These are phyloP conservation scores for Fusarium udum DNA, from an alignment of 2,329 filamentous ascomycete genomes.

Conservation along the genomic window DNA sequence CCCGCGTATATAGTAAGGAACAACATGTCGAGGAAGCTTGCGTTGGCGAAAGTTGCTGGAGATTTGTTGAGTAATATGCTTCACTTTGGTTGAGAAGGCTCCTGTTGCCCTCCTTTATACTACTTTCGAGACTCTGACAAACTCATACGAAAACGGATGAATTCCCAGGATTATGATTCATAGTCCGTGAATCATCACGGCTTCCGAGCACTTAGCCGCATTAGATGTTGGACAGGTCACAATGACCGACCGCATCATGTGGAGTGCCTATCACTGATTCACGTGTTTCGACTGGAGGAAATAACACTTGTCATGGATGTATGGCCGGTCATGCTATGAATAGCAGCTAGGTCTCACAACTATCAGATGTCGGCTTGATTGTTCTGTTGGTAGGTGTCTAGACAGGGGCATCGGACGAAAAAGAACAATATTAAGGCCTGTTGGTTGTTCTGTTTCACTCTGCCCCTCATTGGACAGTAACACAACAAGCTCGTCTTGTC, in stretches of 20 bases:
- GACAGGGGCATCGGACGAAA: background rate
- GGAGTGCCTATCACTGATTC: background rate
- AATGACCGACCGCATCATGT: background rate
- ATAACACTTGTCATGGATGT: background rate
- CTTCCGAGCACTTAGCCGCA: too few species aligned
- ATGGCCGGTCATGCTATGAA: background rate
- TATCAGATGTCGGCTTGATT: background rate
- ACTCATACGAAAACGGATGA: too few species aligned
- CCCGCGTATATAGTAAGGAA: background rate
- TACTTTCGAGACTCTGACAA: background rate
- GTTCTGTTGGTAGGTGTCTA: background rate
- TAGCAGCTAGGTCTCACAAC: background rate
- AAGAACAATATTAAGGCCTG: background rate
- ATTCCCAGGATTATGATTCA: background rate
- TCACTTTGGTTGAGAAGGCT: background rate
- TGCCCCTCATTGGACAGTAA: background rate
- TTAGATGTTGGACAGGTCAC: background rate
- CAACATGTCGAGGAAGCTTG: conserved; percentile 2
- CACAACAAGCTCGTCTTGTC: background rate
- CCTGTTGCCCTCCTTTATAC: background rate
- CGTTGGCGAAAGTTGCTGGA: too few species aligned
- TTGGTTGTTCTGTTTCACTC: background rate
- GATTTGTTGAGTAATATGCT: background rate
- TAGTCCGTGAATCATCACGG: background rate
- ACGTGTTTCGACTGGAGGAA: background rate